Evolutionary conservation across 1,284 basidiomycete species (phyloP).

Genomic region (Agaricales sp.): DNA sequence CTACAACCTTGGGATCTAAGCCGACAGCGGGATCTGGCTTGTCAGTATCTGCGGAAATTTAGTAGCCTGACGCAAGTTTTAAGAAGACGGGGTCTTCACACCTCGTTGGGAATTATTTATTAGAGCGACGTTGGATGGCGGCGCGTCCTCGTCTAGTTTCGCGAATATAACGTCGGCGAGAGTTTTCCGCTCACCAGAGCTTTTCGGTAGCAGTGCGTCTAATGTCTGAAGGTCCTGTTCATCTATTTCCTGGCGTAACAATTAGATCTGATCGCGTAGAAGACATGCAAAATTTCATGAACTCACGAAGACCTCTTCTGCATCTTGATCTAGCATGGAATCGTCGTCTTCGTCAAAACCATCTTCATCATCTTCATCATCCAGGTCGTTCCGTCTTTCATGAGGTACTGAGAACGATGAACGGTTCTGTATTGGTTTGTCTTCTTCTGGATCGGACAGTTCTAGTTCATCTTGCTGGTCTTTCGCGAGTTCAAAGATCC

Average conservation of each 20-base stretch:
- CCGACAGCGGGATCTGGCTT: conserved; percentile 84
- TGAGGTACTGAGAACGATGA: conserved; percentile 22
- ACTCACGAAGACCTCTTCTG: conserved; percentile 53
- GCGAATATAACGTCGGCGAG: conserved; percentile 95
- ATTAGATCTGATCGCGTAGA: not conserved
- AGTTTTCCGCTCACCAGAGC: conserved; percentile 68
- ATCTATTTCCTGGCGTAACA: conserved; percentile 70
- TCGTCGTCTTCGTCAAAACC: conserved; percentile 34
- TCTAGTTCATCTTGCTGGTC: conserved; percentile 90
- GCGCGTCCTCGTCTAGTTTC: conserved; percentile 66
- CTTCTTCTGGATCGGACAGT: conserved; percentile 32
- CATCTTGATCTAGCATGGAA: conserved; percentile 27
- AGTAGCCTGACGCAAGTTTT: conserved; percentile 2
- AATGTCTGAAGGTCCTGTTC: conserved; percentile 78
- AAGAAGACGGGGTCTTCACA: conserved; percentile 15
- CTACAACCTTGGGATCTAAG: conserved; percentile 92
- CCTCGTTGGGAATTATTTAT: conserved; percentile 53
- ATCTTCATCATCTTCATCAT: conserved; percentile 42
- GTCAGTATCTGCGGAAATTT: conserved; percentile 35
- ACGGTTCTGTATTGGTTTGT: conserved; percentile 19
- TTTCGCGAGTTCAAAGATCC: conserved; percentile 87
- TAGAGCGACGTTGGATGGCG: conserved; percentile 36
- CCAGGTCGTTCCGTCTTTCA: conserved; percentile 23
- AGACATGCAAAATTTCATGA: not conserved
- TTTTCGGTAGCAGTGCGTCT: conserved; percentile 69